Conservation (phyloP, 805 yeast species). For the Clavispora santaluciae region DNA sequence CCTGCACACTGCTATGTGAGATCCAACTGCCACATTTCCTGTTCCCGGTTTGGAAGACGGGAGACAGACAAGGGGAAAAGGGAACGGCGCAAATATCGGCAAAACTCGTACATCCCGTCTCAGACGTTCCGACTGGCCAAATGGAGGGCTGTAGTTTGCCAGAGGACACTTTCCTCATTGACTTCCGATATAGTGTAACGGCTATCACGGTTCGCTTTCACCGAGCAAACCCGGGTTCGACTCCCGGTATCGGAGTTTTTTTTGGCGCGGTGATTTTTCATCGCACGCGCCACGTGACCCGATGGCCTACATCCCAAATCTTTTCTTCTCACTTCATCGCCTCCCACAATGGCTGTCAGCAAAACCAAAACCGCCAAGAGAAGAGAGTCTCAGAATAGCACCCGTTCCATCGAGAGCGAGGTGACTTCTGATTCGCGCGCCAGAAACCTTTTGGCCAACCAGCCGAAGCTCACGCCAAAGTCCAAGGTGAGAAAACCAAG, state of each 20-base stretch:
- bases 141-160: too few species aligned
- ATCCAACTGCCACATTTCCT: too few species aligned
- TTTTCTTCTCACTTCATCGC: background rate
- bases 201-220: constrained; percentile 79
- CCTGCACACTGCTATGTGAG: background rate
- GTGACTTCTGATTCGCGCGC: constrained; percentile 65
- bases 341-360: constrained; percentile 57
- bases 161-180: too few species aligned
- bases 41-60: too few species aligned
- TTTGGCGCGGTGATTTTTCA: constrained; percentile 3
- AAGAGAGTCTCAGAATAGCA: constrained; percentile 45
- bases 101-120: too few species aligned
- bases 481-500: constrained; percentile 46
- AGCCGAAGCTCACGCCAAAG: constrained; percentile 58
- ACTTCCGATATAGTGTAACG: constrained; percentile 71
- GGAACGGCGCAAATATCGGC: too few species aligned
- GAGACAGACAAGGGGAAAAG: too few species aligned
- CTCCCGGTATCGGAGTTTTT: constrained; percentile 70
- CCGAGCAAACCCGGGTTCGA: constrained; percentile 82
- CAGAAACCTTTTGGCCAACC: constrained; percentile 55
- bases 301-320: background rate
- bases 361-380: constrained; percentile 60
- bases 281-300: background rate
- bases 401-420: constrained; percentile 59
- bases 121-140: too few species aligned